Percentiles rank a stretch among this genome's conserved stretches.
Evolutionary conservation across 179 eudicot species (phyloP).

Genomic region (Spergularia azorica): DNA sequence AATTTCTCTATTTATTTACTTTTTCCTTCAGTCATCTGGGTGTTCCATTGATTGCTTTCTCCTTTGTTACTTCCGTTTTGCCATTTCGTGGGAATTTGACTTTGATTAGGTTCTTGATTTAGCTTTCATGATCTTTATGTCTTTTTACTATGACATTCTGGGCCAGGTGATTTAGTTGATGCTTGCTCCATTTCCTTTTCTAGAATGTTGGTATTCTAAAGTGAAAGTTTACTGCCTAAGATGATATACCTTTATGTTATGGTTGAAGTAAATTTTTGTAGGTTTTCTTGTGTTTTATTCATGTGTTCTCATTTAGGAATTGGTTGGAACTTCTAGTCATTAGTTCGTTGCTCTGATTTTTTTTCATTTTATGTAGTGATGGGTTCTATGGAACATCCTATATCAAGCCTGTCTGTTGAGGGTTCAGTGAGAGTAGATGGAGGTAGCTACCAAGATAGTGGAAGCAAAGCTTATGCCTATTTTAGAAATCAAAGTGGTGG

Average conservation of each 20-base stretch:
- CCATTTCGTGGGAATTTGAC: neutral
- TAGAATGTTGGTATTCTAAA: neutral
- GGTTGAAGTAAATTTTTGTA: neutral
- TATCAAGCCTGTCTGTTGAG: conserved; percentile 63
- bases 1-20: neutral
- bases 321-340: neutral
- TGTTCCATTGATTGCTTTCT: neutral
- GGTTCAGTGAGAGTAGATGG: conserved; percentile 90
- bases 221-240: neutral
- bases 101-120: neutral
- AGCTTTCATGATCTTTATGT: neutral
- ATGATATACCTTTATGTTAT: neutral
- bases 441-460: conserved; percentile 61
- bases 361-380: conserved; percentile 53
- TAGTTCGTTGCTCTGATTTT: neutral
- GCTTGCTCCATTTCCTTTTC: neutral
- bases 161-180: neutral
- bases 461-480: conserved; percentile 25
- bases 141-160: neutral
- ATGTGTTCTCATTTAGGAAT: neutral
- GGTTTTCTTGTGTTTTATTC: neutral
- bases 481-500: conserved; percentile 41
- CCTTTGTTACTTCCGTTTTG: neutral
- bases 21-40: neutral
- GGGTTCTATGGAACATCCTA: conserved; percentile 95